Conservation (phyloP, 2,329 filamentous ascomycete species). For the Monosporascus sp. region DNA sequence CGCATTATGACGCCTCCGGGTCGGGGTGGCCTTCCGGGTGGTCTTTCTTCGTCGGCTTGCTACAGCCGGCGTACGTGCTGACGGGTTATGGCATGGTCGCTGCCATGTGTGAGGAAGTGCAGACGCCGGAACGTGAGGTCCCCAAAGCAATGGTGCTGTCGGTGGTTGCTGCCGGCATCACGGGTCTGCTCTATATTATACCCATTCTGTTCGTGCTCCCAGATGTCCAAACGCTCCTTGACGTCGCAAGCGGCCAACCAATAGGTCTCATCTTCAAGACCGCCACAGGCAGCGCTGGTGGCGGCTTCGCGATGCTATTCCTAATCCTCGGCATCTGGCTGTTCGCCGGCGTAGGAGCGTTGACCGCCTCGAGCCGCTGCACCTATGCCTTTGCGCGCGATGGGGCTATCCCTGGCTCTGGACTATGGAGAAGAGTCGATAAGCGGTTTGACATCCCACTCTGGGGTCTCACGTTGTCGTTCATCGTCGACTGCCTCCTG, state of each 20-base stretch:
- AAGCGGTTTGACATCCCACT: slow-evolving; percentile 63
- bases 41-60: slow-evolving; percentile 67
- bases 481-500: slow-evolving; percentile 62
- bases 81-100: slow-evolving; percentile 68
- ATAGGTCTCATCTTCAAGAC: slow-evolving; percentile 72
- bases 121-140: slow-evolving; percentile 62
- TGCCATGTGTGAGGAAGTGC: slow-evolving; percentile 68
- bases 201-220: slow-evolving; percentile 74
- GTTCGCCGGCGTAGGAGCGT: slow-evolving; percentile 69
- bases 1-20: slow-evolving; percentile 59
- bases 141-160: slow-evolving; percentile 67
- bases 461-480: slow-evolving; percentile 63
- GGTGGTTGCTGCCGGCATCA: slow-evolving; percentile 60
- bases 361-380: slow-evolving; percentile 69
- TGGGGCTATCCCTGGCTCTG: slow-evolving; percentile 66
- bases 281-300: slow-evolving; percentile 65
- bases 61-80: slow-evolving; percentile 59
- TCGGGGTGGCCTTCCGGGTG: slow-evolving; percentile 65
- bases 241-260: slow-evolving; percentile 66
- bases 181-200: slow-evolving; percentile 63
- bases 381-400: slow-evolving; percentile 74
- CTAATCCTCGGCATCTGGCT: slow-evolving; percentile 71
- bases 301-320: slow-evolving; percentile 71
- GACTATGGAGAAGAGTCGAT: slow-evolving; percentile 62
- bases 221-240: slow-evolving; percentile 56